Percentiles rank a stretch among this genome's conserved stretches.
Conservation (phyloP, 2,329 filamentous ascomycete species). For the Scedosporium boydii region DNA sequence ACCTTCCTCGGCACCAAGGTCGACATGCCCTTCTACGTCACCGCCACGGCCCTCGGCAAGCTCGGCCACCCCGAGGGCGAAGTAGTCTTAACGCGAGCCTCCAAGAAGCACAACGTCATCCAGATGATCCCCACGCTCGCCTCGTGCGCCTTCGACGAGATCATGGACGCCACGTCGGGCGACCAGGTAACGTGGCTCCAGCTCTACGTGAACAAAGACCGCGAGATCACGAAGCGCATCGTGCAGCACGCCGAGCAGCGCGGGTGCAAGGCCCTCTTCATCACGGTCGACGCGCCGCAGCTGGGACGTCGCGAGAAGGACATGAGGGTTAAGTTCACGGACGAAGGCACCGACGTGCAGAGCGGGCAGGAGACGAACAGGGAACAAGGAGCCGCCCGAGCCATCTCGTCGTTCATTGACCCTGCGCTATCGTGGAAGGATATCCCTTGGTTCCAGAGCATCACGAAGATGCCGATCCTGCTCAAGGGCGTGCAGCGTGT, state of each 20-base stretch:
- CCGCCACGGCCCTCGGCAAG: conserved; percentile 90
- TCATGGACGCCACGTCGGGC: conserved; percentile 70
- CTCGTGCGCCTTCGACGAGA: conserved; percentile 96
- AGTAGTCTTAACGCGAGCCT: conserved; percentile 77
- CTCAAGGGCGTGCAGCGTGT: conserved; percentile 95
- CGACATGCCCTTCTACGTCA: conserved; percentile 89
- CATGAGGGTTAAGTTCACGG: conserved; percentile 88
- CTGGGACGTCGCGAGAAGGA: conserved; percentile 93
- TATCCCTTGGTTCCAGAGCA: conserved; percentile 81
- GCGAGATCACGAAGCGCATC: conserved; percentile 79
- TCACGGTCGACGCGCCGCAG: conserved; percentile 95
- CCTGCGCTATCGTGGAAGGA: conserved; percentile 89
- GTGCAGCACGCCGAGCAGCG: conserved; percentile 84
- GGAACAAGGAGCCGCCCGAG: conserved; percentile 84
- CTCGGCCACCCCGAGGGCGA: conserved; percentile 91
- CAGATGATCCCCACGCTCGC: conserved; percentile 99
- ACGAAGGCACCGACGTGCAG: conserved; percentile 77
- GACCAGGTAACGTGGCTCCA: conserved; percentile 94
- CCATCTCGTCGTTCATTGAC: conserved; percentile 96
- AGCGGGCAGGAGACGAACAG: conserved; percentile 67
- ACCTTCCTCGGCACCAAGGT: conserved; percentile 88
- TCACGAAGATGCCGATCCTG: conserved; percentile 91
- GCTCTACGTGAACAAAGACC: conserved; percentile 94
- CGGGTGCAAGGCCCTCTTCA: conserved; percentile 92
- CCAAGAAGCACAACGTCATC: conserved; percentile 77